Conservation (phyloP, 805 yeast genomes). For the Ogataea pignaliae region DNA sequence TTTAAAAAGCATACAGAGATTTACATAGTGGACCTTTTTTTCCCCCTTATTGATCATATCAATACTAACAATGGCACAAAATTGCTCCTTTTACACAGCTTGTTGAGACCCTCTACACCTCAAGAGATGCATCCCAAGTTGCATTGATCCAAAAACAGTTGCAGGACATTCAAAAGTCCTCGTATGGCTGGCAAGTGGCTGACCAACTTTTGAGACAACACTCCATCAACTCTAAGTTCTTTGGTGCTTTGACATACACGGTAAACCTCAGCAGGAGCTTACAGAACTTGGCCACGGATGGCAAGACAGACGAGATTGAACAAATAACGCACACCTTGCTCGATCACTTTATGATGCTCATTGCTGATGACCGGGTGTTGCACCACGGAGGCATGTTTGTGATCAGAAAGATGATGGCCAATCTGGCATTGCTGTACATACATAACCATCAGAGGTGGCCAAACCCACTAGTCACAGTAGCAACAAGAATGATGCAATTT, state of each 20-base stretch:
- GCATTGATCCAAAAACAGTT: constrained; percentile 46
- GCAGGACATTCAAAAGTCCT: constrained; percentile 55
- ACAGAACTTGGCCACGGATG: constrained; percentile 2
- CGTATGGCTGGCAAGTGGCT: constrained; percentile 56
- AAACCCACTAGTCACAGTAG: constrained; percentile 34
- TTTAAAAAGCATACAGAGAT: background rate
- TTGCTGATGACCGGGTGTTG: constrained; percentile 11
- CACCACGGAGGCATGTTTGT: constrained; percentile 35
- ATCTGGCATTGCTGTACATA: constrained; percentile 45
- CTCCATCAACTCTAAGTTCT: constrained; percentile 54
- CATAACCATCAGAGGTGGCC: constrained; percentile 35
- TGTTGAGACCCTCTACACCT: constrained; percentile 40
- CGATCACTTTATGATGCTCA: constrained; percentile 10
- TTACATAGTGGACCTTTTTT: background rate
- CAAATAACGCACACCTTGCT: constrained; percentile 8
- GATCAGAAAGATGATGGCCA: constrained; percentile 54
- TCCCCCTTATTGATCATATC: background rate
- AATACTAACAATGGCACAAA: constrained; percentile 1
- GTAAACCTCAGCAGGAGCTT: constrained; percentile 45
- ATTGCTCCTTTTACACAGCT: constrained; percentile 13
- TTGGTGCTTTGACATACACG: constrained; percentile 78
- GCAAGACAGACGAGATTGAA: constrained; percentile 5
- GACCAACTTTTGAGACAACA: constrained; percentile 39
- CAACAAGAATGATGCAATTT: constrained; percentile 8
- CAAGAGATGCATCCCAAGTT: constrained; percentile 36